Base-by-base conservation (phyloP, 257 asterid species). In the Salvia rosmarinus region DNA sequence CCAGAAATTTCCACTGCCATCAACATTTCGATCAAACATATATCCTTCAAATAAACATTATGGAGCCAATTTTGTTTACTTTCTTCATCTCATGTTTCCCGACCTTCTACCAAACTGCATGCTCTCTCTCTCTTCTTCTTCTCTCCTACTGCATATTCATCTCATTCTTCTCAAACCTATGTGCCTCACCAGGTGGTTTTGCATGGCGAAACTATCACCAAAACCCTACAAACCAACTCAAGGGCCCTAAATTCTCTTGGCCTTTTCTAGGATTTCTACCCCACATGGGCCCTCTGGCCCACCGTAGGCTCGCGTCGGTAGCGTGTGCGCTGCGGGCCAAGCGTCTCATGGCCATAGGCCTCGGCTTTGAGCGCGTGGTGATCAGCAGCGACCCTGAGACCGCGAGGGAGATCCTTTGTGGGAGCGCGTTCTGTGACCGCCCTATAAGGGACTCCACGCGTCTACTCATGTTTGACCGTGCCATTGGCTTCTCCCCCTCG, bases 401-500 rank as follows among this genome's bases (percentile, higher is more conserved):
- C 0, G 96, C 96, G 0, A 84, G 78, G 54, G 88, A 89, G 52
- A 89, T 89, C 5, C 82, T 89, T 0, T 68, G 63, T 5, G 86
- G 88, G 1, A 61, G 34, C 46, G 80, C 90, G 0, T 86, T 89
- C 43, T 43, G 79, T 0, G 82, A 85, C 11, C 90, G 96, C 1
- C 96, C 96, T 58, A 6, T 82, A 0, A 86, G 72, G 37, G 96
- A 89, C 67, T 85, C 91, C 3, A 87, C 93, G 3, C 83, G 74
- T 14, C 19, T 81, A 4, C 85, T 89, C 47, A 85, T 89, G 93
- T 89, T 89, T 17, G 78, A 79, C 43, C 87, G 93, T 0, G 93
- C 93, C 75, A 86, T 89, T 4, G 96, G 96, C 5, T 89, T 89
- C 34, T 86, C 96, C 2, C 88, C 90, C 3, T 79, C 82, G 0